Evolutionary conservation across 163 green algal genomes (phyloP), one percentile per base, ranked within the genome.

Genomic region (Scenedesmus sp.): DNA sequence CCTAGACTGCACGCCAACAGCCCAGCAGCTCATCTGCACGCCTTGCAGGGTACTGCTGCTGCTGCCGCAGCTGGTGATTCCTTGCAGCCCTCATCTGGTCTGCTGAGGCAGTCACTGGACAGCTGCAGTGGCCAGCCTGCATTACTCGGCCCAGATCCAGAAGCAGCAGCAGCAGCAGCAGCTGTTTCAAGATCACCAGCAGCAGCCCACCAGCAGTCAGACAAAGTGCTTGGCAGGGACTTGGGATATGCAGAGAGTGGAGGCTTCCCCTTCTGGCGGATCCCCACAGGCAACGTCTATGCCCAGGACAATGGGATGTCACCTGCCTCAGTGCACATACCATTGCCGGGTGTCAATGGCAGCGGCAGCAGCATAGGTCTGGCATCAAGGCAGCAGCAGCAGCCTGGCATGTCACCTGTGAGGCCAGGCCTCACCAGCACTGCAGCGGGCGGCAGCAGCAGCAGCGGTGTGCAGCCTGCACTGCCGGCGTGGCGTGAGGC

Each of bases 101-200:
- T 84, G 77, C 77, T 84, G 77, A 13, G 13, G 77, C 34, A 60
- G 77, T 79, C 20, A 15, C 13, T 79, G 70, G 70, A 23, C 70
- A 52, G 70, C 70, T 6, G 46, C 70, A 79, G 70, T 8, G 70
- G 3, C 12, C 70, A 79, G 18, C 70, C 70, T 3, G 70, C 23
- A 52, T 18, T 8, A 4, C 70, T 54, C 23, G 23, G 23, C 6
- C 23, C 20, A 52, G 23, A 52, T 15, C 3, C 70, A 52, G 70
- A 23, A 79, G 70, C 20, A 59, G 46, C 81, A 86, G 81, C 81
- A 86, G 52, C 83, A 70, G 83, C 83, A 82, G 85, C 62, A 82
- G 66, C 15, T 13, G 70, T 23, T 4, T 20, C 70, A 46, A 0
- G 34, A 13, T 23, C 70, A 52, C 23, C 70, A 52, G 70, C 70